These are phyloP conservation scores for Macrolepiota albuminosa DNA, from an alignment of 768 basidiomycete species.

Conservation along the genomic window DNA sequence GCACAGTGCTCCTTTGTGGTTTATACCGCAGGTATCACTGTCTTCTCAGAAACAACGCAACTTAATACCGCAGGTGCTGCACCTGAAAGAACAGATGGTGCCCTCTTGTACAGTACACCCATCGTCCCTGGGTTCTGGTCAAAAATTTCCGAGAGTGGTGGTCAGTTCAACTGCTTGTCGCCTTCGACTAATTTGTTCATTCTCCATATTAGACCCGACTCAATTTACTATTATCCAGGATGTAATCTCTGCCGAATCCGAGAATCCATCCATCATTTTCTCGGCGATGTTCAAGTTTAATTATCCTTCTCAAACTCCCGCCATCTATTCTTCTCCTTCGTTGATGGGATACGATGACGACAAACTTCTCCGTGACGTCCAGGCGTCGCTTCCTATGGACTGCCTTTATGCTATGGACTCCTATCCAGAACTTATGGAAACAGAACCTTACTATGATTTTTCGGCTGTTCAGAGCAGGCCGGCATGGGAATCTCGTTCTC, in stretches of 20 bases:
- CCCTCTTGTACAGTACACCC: conserved; percentile 51
- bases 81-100: conserved; percentile 22
- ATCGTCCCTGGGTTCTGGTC: conserved; percentile 67
- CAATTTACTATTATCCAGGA: conserved; percentile 65
- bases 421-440: conserved; percentile 9
- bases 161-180: conserved; percentile 29
- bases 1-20: conserved; percentile 57
- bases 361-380: conserved; percentile 8
- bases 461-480: conserved; percentile 3
- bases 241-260: conserved; percentile 35
- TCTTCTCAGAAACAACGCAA: conserved; percentile 47
- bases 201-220: conserved; percentile 48
- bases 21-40: conserved; percentile 38
- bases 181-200: conserved; percentile 5
- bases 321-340: conserved; percentile 12
- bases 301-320: conserved; percentile 24
- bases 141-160: conserved; percentile 47
- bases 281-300: conserved; percentile 57
- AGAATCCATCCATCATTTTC: conserved; percentile 35
- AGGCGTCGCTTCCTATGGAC: conserved; percentile 16
- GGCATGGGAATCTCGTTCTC: conserved; percentile 13
- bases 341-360: conserved; percentile 12
- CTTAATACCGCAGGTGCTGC: conserved; percentile 26
- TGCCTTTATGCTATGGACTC: conserved; percentile 18
- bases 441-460: conserved; percentile 15